Base-by-base conservation (phyloP, 176 grass and related monocot species). In the Rhynchospora breviuscula region DNA sequence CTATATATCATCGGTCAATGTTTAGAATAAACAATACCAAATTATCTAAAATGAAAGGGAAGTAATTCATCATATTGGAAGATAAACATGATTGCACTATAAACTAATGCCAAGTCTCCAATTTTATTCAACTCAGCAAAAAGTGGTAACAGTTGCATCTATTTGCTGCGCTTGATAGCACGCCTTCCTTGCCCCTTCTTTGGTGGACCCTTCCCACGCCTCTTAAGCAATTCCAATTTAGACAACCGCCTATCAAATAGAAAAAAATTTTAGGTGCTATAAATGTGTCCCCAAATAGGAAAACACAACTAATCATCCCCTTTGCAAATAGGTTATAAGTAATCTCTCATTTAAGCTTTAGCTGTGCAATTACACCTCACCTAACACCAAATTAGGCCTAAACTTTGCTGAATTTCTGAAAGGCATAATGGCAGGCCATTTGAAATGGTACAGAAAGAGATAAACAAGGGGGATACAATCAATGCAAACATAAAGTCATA, bases 141-240 rank as follows among this genome's bases (percentile, higher is more conserved):
- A 67, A 60, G 45, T 85, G 29, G 51, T 29, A 48, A 3, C 53
- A 62, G 1, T 4, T 43, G 3, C 12, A 67, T 61, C 15, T 89
- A 95, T 83, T 95, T 95, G 86, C 63, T 99, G 82, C 96, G 92
- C 89, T 99, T 99, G 84, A 89, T 83, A 51, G 96, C 93, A 85
- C 93, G 96, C 81, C 89, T 93, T 85, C 96, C 96, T 84, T 99
- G 93, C 33, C 93, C 96, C 86, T 99, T 99, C 92, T 95, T 95
- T 0, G 96, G 93, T 7, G 96, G 89, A 51, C 96, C 96, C 90
- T 98, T 98, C 21, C 96, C 96, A 63, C 96, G 96, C 53, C 96
- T 93, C 77, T 98, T 95, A 15, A 87, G 64, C 93, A 95, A 95
- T 84, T 93, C 91, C 78, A 98, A 84, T 67, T 95, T 95, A 21